Conservation (phyloP, 2,329 filamentous ascomycete species). For the Neoarthrinium moseri region DNA sequence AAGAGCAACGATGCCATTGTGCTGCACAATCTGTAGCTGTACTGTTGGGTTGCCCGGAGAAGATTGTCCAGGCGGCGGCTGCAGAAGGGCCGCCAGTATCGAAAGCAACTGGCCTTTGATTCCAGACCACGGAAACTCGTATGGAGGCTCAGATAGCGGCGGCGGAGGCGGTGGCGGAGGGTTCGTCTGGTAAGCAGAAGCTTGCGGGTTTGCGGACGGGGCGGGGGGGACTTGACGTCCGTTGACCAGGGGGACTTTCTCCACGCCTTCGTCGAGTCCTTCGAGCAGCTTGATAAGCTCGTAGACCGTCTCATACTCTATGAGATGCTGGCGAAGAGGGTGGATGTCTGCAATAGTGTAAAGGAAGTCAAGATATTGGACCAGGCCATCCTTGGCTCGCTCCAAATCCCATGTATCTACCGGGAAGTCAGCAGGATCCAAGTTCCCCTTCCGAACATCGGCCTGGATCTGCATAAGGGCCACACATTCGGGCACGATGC, state of each 20-base stretch:
- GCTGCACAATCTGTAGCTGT: conserved; percentile 81
- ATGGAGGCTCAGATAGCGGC: conserved; percentile 61
- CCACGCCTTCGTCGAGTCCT: conserved; percentile 83
- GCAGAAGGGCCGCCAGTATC: conserved; percentile 84
- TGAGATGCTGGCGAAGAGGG: conserved; percentile 78
- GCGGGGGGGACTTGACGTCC: conserved; percentile 32
- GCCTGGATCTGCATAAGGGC: conserved; percentile 93
- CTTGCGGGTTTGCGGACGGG: conserved; percentile 26
- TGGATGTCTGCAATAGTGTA: conserved; percentile 84
- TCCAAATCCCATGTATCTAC: conserved; percentile 98
- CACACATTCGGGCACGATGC: conserved; percentile 90
- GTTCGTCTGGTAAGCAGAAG: conserved; percentile 20
- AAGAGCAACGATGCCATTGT: conserved; percentile 83
- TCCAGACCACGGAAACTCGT: conserved; percentile 66
- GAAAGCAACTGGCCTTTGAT: conserved; percentile 92
- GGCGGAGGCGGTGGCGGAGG: conserved; percentile 43
- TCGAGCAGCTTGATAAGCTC: conserved; percentile 85
- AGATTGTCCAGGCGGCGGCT: conserved; percentile 67
- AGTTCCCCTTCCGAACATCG: conserved; percentile 75
- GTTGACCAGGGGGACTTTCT: conserved; percentile 71
- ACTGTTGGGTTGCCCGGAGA: conserved; percentile 70
- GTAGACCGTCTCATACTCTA: conserved; percentile 88
- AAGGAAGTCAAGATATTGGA: conserved; percentile 92
- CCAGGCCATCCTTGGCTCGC: conserved; percentile 89
- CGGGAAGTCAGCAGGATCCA: conserved; percentile 83